Percentiles rank a stretch among this genome's conserved stretches.
Conservation (phyloP, 495 filamentous ascomycete species). For the Patellaria atrata region DNA sequence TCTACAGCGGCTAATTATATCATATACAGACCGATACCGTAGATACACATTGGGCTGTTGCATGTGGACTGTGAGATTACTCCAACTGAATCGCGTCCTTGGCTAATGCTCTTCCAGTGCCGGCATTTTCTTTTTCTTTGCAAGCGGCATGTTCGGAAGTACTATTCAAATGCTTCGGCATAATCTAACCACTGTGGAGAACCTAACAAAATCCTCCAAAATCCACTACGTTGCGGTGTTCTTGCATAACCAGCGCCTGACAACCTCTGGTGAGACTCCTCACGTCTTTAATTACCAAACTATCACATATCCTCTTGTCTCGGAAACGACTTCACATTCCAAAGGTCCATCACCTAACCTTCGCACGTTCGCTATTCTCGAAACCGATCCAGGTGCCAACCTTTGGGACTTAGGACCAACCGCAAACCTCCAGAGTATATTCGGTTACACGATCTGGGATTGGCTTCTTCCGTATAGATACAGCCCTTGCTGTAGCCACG, state of each 20-base stretch:
- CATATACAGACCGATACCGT: conserved; percentile 11
- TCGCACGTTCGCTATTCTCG: conserved; percentile 5
- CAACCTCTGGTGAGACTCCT: background rate
- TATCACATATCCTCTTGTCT: background rate
- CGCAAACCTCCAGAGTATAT: conserved; percentile 8
- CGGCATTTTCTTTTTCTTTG: conserved; percentile 62
- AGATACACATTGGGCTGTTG: conserved; percentile 39
- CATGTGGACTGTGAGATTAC: conserved; percentile 41
- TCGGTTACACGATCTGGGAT: conserved; percentile 5
- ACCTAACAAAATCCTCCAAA: conserved; percentile 42
- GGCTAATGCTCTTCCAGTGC: conserved; percentile 26
- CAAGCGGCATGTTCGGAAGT: conserved; percentile 58
- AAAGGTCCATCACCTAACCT: too few relatives aligned
- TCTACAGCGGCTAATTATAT: conserved; percentile 5
- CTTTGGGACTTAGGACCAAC: conserved; percentile 10
- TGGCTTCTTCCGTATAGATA: conserved; percentile 15
- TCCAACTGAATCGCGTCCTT: background rate
- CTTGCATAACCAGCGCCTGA: background rate
- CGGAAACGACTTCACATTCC: too few relatives aligned
- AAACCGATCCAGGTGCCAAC: conserved; percentile 11
- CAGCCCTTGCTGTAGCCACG: conserved; percentile 8
- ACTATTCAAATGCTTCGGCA: conserved; percentile 51
- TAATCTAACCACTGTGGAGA: conserved; percentile 76
- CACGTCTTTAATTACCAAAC: background rate
- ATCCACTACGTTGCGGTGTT: conserved; percentile 29